Conservation (phyloP, 169 alveolate species). For the Babesia caballi region DNA sequence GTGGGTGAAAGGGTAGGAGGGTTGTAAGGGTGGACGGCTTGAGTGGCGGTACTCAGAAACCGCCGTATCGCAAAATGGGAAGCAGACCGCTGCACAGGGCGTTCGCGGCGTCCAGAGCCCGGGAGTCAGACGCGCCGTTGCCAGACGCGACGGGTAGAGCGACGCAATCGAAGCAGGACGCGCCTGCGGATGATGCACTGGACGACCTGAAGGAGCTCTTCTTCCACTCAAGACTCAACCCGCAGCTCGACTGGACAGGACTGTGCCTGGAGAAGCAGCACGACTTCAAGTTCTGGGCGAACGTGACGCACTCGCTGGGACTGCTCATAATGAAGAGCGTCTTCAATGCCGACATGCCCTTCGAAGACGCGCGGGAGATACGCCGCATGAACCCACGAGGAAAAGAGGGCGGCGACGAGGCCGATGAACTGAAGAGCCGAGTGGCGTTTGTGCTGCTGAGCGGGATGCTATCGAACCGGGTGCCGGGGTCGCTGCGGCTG, state of each 20-base stretch:
- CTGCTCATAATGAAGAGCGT: slow-evolving; percentile 34
- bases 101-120: too few species aligned
- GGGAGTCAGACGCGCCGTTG: too few species aligned
- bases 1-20: too few species aligned
- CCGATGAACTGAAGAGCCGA: slow-evolving; percentile 7
- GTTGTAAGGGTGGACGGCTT: too few species aligned
- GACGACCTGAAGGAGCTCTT: slow-evolving; percentile 37
- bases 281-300: slow-evolving; percentile 68
- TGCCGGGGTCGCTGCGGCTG: slow-evolving; percentile 63
- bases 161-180: too few species aligned
- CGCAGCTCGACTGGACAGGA: slow-evolving; percentile 45
- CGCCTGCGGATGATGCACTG: slow-evolving; percentile 5
- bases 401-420: not conserved
- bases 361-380: slow-evolving; percentile 14
- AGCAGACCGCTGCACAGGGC: too few species aligned
- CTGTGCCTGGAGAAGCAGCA: slow-evolving; percentile 35
- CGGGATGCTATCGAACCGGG: slow-evolving; percentile 48
- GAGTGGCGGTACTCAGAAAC: too few species aligned
- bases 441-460: slow-evolving; percentile 52
- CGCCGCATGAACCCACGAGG: not conserved
- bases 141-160: too few species aligned
- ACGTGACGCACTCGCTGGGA: slow-evolving; percentile 52
- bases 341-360: slow-evolving; percentile 39
- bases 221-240: slow-evolving; percentile 31
- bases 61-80: too few species aligned